phyloP scores from a whole-genome alignment of 2,329 filamentous ascomycete genomes.

The Xylaria sp. region DNA sequence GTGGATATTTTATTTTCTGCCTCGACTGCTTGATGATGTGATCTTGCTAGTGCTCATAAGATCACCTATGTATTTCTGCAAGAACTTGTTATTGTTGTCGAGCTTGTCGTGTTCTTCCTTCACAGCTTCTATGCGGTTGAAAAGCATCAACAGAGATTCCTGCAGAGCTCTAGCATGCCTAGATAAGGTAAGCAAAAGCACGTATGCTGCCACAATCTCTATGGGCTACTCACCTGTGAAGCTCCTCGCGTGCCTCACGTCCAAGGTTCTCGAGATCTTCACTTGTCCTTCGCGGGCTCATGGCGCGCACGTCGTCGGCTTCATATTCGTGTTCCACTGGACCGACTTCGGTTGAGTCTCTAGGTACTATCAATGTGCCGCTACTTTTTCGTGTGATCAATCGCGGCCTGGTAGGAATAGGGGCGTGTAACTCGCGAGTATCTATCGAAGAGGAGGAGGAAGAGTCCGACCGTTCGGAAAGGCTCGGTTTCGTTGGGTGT shows the following conservation, averaged over 20 bases:
- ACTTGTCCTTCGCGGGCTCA: conserved; percentile 91
- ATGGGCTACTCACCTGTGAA: conserved; percentile 56
- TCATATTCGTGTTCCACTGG: conserved; percentile 77
- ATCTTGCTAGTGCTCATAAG: conserved; percentile 87
- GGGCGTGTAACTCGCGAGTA: conserved; percentile 52
- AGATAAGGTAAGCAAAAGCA: conserved; percentile 18
- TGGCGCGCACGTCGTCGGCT: conserved; percentile 86
- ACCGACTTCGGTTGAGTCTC: conserved; percentile 75
- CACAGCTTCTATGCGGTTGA: conserved; percentile 92
- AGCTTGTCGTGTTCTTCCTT: conserved; percentile 95
- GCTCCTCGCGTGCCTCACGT: conserved; percentile 74
- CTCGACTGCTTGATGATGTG: conserved; percentile 60
- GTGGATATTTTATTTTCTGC: conserved; percentile 56
- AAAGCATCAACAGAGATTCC: conserved; percentile 84
- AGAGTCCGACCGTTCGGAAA: conserved; percentile 39
- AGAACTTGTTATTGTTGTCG: conserved; percentile 93
- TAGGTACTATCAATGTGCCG: conserved; percentile 80
- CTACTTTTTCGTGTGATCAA: conserved; percentile 78
- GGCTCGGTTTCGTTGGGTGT: conserved; percentile 34
- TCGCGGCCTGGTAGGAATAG: conserved; percentile 65
- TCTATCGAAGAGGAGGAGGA: conserved; percentile 40
- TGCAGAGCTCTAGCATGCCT: conserved; percentile 91
- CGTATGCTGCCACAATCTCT: neutral
- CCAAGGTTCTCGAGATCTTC: conserved; percentile 89
- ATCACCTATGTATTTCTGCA: conserved; percentile 97